Evolutionary conservation across 192 early-diverging fungal genomes (phyloP).

Genomic region (Coemansia sp.): DNA sequence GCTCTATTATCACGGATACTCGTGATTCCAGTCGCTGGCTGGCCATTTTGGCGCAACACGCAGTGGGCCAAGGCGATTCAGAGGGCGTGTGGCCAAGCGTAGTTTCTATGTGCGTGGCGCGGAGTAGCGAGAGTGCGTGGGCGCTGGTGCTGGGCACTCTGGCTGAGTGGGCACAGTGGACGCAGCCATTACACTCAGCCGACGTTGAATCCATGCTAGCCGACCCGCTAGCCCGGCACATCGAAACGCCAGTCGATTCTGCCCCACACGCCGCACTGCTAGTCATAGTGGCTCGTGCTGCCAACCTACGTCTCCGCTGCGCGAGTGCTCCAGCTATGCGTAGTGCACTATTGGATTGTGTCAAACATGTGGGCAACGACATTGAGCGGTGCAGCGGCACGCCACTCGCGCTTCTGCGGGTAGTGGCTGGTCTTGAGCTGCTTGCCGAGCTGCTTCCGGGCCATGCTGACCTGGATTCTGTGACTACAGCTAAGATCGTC

Average conservation of each 20-base stretch:
- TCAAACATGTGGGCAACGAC: not conserved
- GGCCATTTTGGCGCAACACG: not conserved
- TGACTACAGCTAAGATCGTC: slow-evolving; percentile 19
- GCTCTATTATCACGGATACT: not conserved
- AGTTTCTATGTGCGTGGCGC: not conserved
- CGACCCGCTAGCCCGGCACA: slow-evolving; percentile 19
- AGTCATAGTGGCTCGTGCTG: slow-evolving; percentile 19
- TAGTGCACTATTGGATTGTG: slow-evolving; percentile 29
- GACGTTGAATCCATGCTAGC: slow-evolving; percentile 32
- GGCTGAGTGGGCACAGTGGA: slow-evolving; percentile 42
- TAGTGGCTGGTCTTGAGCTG: slow-evolving; percentile 36
- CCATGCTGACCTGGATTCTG: slow-evolving; percentile 6
- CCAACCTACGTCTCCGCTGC: slow-evolving; percentile 26
- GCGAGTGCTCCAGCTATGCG: slow-evolving; percentile 35
- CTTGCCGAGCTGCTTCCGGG: slow-evolving; percentile 40
- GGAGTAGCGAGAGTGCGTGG: slow-evolving; percentile 21
- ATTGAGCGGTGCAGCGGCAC: slow-evolving; percentile 2
- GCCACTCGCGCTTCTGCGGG: not conserved
- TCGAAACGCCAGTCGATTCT: not conserved
- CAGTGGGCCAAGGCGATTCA: not conserved
- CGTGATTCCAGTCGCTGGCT: slow-evolving; percentile 40
- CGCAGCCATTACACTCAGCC: slow-evolving; percentile 12
- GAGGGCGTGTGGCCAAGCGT: slow-evolving; percentile 18
- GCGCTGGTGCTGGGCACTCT: slow-evolving; percentile 29
- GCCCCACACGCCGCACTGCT: not conserved